Conservation (phyloP, 2,329 filamentous ascomycete species). For the Aschersonia sp. region DNA sequence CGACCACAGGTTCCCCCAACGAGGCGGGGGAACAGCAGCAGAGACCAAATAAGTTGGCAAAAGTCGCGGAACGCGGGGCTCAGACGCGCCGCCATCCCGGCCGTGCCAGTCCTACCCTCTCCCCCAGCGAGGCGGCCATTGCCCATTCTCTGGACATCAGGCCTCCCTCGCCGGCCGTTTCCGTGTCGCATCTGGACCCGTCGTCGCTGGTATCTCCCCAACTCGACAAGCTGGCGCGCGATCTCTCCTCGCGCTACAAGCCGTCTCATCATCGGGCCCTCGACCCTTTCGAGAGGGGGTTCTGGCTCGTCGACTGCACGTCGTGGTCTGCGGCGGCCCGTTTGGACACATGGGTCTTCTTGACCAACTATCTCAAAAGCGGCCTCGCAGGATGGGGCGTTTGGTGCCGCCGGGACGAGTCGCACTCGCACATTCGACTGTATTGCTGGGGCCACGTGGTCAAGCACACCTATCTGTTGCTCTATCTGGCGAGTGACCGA, state of each 20-base stretch:
- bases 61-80: not conserved
- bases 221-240: conserved; percentile 34
- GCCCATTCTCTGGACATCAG: conserved; percentile 31
- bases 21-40: not conserved
- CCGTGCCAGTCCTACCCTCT: conserved; percentile 3
- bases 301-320: conserved; percentile 54
- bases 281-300: conserved; percentile 55
- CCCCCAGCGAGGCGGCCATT: conserved; percentile 5
- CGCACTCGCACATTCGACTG: conserved; percentile 37
- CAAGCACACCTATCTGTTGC: conserved; percentile 57
- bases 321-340: conserved; percentile 35
- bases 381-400: conserved; percentile 54
- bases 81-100: not conserved
- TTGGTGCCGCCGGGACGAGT: conserved; percentile 32
- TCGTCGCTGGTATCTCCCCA: conserved; percentile 40
- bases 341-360: conserved; percentile 43
- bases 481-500: conserved; percentile 58
- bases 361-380: conserved; percentile 42
- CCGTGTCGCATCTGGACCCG: conserved; percentile 27
- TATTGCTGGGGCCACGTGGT: conserved; percentile 69
- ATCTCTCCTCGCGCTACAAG: conserved; percentile 36
- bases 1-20: conserved; percentile 12
- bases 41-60: not conserved
- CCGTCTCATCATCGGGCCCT: conserved; percentile 21
- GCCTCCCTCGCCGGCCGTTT: conserved; percentile 37